Percentiles rank a stretch among this genome's conserved stretches.
Evolutionary conservation across 768 basidiomycete species (phyloP).

Genomic region (Strobilomyces dryophilus): DNA sequence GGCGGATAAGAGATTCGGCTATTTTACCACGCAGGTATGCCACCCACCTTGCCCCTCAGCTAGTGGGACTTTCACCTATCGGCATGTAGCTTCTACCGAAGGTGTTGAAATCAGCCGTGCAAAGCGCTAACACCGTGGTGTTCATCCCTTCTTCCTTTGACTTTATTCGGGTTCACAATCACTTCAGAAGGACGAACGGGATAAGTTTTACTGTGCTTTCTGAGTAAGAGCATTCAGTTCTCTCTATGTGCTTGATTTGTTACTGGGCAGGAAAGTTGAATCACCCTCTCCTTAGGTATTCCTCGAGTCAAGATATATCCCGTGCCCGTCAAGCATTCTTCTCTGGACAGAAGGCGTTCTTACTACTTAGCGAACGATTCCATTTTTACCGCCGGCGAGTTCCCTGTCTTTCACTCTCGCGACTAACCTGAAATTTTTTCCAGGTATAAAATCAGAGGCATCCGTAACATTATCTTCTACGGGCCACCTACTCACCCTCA

Average conservation of each 20-base stretch:
- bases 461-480: constrained; percentile 91
- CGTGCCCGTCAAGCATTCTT: constrained; percentile 93
- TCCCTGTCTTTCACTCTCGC: background rate
- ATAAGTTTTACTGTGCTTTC: constrained; percentile 82
- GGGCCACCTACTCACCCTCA: constrained; percentile 85
- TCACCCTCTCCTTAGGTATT: constrained; percentile 55
- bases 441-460: constrained; percentile 91
- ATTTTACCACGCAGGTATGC: constrained; percentile 80
- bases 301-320: constrained; percentile 89
- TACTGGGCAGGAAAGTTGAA: background rate
- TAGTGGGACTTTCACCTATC: background rate
- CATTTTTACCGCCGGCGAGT: constrained; percentile 88
- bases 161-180: constrained; percentile 86
- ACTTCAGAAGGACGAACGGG: constrained; percentile 70
- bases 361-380: constrained; percentile 95
- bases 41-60: background rate
- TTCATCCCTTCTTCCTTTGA: constrained; percentile 96
- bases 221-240: constrained; percentile 52
- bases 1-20: constrained; percentile 79
- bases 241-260: background rate
- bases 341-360: constrained; percentile 76
- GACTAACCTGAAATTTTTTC: background rate
- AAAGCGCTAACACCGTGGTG: constrained; percentile 82
- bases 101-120: constrained; percentile 88
- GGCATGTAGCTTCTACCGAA: constrained; percentile 66